phyloP scores from a whole-genome alignment of 139 green algal genomes.

The Tetraselmis chui region DNA sequence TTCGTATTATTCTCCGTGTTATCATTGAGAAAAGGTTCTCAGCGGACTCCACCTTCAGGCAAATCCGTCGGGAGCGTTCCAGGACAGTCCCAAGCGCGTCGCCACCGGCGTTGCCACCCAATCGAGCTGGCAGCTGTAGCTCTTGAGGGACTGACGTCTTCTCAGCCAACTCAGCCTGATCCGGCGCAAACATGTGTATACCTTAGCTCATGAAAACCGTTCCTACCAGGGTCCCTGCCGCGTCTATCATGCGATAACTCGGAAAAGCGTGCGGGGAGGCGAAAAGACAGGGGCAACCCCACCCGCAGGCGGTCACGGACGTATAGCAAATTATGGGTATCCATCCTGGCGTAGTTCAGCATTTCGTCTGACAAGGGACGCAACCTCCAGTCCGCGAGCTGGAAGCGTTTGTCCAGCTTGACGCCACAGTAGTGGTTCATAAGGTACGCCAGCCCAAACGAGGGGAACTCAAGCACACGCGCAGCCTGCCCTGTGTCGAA shows the following conservation, averaged over 20 bases:
- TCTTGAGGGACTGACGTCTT: conserved; percentile 4
- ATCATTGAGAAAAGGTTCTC: no score
- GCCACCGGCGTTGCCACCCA: neutral
- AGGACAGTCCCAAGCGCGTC: conserved; percentile 53
- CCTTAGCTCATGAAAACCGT: neutral
- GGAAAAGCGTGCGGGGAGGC: neutral
- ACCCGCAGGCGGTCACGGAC: conserved; percentile 70
- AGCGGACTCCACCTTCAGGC: conserved; percentile 17
- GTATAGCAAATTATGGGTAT: conserved; percentile 94
- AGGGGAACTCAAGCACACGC: conserved; percentile 46
- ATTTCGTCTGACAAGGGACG: conserved; percentile 70
- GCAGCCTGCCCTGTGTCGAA: conserved; percentile 91
- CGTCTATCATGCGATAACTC: neutral
- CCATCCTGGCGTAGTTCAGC: conserved; percentile 76
- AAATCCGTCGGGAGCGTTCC: conserved; percentile 67
- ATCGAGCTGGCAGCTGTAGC: neutral
- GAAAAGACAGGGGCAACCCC: neutral
- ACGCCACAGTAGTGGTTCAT: conserved; percentile 66
- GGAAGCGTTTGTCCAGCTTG: conserved; percentile 67
- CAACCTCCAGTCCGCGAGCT: conserved; percentile 92
- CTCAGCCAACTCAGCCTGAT: conserved; percentile 19
- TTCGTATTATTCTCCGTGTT: no score
- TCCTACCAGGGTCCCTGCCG: neutral
- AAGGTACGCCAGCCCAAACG: conserved; percentile 63
- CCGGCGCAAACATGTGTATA: no score